Base-by-base conservation (phyloP, 805 yeast species). In the Starmera caribaea region DNA sequence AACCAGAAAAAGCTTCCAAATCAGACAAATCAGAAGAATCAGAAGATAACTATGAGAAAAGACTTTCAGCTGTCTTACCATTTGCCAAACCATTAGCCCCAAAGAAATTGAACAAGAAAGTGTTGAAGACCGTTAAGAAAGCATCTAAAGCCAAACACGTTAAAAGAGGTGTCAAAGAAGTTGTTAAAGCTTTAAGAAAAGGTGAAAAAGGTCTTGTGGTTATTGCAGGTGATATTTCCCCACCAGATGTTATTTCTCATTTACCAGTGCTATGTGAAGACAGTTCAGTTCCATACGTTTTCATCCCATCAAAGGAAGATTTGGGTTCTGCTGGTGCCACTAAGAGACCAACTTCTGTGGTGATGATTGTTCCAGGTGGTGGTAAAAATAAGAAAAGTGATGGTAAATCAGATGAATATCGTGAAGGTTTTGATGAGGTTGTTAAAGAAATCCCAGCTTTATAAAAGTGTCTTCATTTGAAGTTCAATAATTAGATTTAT, bases 241-340 rank as follows among this genome's bases (percentile, higher is more conserved):
- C 99, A 43, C 77, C 89, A 38, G 99, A 92, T 61, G 97, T 92
- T 35, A 85, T 94, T 51, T 87, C 97, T 34, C 99, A 92, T 61
- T 76, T 92, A 41, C 99, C 99, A 41, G 97, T 94, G 36, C 74
- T 92, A 46, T 92, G 98, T 68, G 98, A 92, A 69, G 99, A 92
- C 61, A 69, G 75, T 47, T 67, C 83, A 36, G 97, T 92, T 37
- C 97, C 97, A 56, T 94, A 71, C 59, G 74, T 90, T 33, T 92
- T 92, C 65, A 77, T 92, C 46, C 98, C 98, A 55, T 88, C 97
- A 38, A 92, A 92, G 68, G 97, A 92, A 69, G 97, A 92, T 60
- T 75, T 92, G 50, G 99, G 99, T 30, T 84, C 95, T 47, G 98
- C 99, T 21, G 97, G 97, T 59, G 95, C 97, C 45, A 92, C 98